Conservation (phyloP, 73 alveolate genomes). For the Halteria grandinella region DNA sequence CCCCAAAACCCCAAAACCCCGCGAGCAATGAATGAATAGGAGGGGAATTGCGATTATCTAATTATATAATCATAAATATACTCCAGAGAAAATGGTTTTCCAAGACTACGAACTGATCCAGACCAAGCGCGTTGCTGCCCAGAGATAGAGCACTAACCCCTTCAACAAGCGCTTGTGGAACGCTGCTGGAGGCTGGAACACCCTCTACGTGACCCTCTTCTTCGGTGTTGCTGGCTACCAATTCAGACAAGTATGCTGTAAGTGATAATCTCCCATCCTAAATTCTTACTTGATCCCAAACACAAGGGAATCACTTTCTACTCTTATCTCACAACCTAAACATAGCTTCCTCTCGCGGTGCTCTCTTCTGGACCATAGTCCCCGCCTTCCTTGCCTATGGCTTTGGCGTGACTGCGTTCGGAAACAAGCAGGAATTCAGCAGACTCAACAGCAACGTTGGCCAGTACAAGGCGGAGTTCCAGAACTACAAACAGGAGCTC, state of each 20-base stretch:
- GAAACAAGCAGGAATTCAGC: neutral
- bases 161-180: neutral
- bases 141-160: neutral
- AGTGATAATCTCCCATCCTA: too few species aligned
- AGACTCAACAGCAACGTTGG: neutral
- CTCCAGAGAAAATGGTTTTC: slow-evolving; percentile 21
- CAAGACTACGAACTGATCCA: slow-evolving; percentile 32
- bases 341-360: too few species aligned
- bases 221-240: neutral
- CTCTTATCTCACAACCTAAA: too few species aligned
- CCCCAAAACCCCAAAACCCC: too few species aligned
- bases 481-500: slow-evolving; percentile 1
- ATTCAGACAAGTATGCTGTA: too few species aligned
- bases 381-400: too few species aligned
- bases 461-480: neutral
- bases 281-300: too few species aligned
- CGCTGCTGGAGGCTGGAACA: slow-evolving; percentile 9
- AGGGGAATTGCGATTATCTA: too few species aligned
- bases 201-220: neutral
- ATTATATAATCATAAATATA: slow-evolving; percentile 18
- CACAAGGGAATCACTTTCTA: too few species aligned
- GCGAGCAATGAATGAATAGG: too few species aligned
- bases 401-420: neutral
- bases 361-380: too few species aligned
- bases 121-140: slow-evolving; percentile 30